A percentile compares a stretch with the other conserved stretches of the same genome.
Evolutionary conservation across 345 rosid genomes (phyloP).

Genomic region (Orychophragmus violaceus): DNA sequence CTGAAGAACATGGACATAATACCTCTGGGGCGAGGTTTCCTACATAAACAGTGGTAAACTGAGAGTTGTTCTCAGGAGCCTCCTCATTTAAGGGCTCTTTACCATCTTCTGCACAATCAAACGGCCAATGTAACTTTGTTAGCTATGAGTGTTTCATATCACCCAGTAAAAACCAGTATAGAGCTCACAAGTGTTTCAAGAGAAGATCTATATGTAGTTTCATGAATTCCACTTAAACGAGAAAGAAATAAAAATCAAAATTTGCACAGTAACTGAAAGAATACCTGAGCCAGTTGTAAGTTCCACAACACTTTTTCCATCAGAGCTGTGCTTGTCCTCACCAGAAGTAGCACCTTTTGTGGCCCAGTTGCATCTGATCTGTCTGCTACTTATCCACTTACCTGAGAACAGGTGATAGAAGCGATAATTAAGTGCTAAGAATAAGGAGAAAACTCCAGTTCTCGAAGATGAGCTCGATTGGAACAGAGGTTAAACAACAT

Average conservation of each 20-base stretch:
- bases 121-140: neutral
- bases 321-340: conserved; percentile 84
- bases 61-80: conserved; percentile 90
- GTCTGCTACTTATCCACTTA: conserved; percentile 95
- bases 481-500: too few species aligned
- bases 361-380: conserved; percentile 98
- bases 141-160: neutral
- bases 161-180: neutral
- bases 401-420: conserved; percentile 38
- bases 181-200: neutral
- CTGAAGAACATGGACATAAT: conserved; percentile 22
- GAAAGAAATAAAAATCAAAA: neutral
- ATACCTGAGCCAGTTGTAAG: conserved; percentile 84
- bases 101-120: conserved; percentile 70
- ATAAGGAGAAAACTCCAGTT: too few species aligned
- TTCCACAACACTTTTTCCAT: conserved; percentile 82
- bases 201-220: neutral
- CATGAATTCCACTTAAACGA: neutral
- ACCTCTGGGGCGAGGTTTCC: conserved; percentile 96
- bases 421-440: neutral
- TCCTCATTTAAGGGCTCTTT: conserved; percentile 67
- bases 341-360: conserved; percentile 75
- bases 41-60: conserved; percentile 90
- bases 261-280: neutral
- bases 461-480: too few species aligned